Evolutionary conservation across 2,329 filamentous ascomycete species (phyloP).

Genomic region (Sclerotinia borealis): DNA sequence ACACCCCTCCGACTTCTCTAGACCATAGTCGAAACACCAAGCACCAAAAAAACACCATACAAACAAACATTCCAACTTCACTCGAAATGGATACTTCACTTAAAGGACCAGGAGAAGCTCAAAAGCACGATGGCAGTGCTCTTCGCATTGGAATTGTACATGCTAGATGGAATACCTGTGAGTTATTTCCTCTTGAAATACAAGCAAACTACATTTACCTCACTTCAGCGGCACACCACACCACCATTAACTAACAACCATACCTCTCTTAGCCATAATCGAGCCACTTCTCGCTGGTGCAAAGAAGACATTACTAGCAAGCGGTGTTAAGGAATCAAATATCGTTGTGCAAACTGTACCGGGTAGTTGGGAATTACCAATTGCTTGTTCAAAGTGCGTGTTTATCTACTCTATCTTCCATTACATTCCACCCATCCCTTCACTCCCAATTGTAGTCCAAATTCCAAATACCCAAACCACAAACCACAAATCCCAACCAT

Average conservation of each 20-base stretch:
- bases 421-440: constrained; percentile 13
- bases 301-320: constrained; percentile 67
- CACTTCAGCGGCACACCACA: constrained; percentile 7
- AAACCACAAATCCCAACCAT: neutral
- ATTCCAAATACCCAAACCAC: neutral
- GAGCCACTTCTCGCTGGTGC: constrained; percentile 75
- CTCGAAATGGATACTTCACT: constrained; percentile 26
- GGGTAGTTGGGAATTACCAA: constrained; percentile 89
- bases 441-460: constrained; percentile 32
- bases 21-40: constrained; percentile 9
- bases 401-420: neutral
- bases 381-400: constrained; percentile 56
- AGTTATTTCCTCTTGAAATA: neutral
- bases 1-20: constrained; percentile 11
- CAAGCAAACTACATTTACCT: neutral
- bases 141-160: constrained; percentile 93
- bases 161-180: constrained; percentile 76
- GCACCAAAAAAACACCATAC: neutral
- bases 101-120: constrained; percentile 58
- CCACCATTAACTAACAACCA: constrained; percentile 10
- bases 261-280: constrained; percentile 57
- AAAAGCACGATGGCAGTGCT: constrained; percentile 59
- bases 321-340: constrained; percentile 81
- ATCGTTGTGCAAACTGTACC: constrained; percentile 87
- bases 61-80: neutral